Conservation (phyloP, 108 stramenopile species). For the Cyclotella kingstonii region DNA sequence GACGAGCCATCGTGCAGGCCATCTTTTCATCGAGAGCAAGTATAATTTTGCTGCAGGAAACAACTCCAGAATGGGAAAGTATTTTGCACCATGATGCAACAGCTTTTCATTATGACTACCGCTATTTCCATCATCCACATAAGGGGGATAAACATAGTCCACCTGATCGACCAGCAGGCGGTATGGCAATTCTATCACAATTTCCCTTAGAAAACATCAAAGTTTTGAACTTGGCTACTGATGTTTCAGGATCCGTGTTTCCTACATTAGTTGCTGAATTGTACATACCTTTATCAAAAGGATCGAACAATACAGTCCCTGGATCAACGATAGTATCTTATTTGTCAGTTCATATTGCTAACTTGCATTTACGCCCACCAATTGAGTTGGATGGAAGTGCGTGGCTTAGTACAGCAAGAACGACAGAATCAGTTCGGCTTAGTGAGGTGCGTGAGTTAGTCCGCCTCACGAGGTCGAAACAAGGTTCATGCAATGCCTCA, state of each 20-base stretch:
- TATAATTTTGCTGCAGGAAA: constrained; percentile 41
- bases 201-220: constrained; percentile 21
- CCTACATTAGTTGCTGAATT: constrained; percentile 29
- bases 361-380: constrained; percentile 43
- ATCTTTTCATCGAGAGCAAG: constrained; percentile 40
- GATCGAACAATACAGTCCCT: neutral
- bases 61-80: constrained; percentile 35
- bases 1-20: constrained; percentile 21
- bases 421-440: constrained; percentile 37
- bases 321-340: neutral
- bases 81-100: constrained; percentile 13
- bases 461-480: neutral
- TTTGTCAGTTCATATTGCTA: constrained; percentile 9
- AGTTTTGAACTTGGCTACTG: constrained; percentile 20
- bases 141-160: neutral
- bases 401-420: constrained; percentile 35
- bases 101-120: constrained; percentile 9
- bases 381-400: constrained; percentile 40
- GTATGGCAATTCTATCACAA: constrained; percentile 38
- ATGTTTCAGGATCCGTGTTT: constrained; percentile 41
- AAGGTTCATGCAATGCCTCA: neutral
- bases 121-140: constrained; percentile 33
- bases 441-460: constrained; percentile 29
- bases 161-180: constrained; percentile 32
- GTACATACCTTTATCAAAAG: constrained; percentile 1